A percentile compares a stretch with the other conserved stretches of the same genome.
phyloP scores from a whole-genome alignment of 257 asterid species.

The Solanum stenotomum region DNA sequence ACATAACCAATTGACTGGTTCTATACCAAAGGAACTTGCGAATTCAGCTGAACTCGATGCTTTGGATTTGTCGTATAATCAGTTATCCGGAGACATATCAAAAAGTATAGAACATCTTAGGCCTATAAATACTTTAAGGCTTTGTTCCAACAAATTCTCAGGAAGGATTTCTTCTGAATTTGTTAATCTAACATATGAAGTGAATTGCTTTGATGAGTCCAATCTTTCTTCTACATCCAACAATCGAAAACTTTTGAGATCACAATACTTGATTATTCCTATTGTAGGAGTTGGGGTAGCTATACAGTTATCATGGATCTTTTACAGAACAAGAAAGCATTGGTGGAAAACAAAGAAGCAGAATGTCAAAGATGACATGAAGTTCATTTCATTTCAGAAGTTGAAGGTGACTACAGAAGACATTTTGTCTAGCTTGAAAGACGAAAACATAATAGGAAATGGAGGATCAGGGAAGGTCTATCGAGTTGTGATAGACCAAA shows the following conservation, averaged over 20 bases:
- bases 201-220: slow-evolving; percentile 15
- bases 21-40: neutral
- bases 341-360: no score
- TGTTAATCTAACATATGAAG: neutral
- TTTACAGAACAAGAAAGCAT: neutral
- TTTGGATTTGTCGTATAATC: slow-evolving; percentile 27
- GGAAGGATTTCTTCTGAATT: slow-evolving; percentile 1
- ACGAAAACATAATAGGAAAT: no score
- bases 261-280: neutral
- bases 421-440: no score
- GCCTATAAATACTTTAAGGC: neutral
- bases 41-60: no score
- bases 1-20: slow-evolving; percentile 19
- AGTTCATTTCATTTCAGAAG: no score
- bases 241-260: neutral
- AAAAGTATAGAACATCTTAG: slow-evolving; percentile 2
- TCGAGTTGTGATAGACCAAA: no score
- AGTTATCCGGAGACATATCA: slow-evolving; percentile 12
- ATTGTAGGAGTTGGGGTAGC: neutral
- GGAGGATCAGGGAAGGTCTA: no score
- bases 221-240: slow-evolving; percentile 14
- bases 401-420: no score
- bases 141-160: slow-evolving; percentile 12
- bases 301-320: slow-evolving; percentile 3
- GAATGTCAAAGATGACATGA: no score